These are phyloP conservation scores for Fallopia convolvulus DNA, from an alignment of 148 eudicot genomes.

Conservation along the genomic window DNA sequence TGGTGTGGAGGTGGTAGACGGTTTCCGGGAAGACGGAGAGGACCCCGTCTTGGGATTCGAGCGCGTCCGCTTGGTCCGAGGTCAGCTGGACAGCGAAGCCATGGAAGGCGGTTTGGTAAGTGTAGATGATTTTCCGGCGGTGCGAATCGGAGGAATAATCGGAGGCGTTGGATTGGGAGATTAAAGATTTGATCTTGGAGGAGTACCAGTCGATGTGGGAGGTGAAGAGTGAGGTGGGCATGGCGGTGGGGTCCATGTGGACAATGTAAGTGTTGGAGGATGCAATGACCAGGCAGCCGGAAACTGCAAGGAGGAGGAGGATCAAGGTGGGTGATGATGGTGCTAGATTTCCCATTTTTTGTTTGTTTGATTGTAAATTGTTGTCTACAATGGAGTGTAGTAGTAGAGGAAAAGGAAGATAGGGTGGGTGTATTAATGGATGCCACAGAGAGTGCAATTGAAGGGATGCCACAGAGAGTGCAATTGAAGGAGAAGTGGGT, in stretches of 20 bases:
- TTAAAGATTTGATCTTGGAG: conserved; percentile 43
- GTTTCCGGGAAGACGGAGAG: conserved; percentile 52
- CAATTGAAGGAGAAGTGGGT: too few relatives aligned
- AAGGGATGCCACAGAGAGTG: too few relatives aligned
- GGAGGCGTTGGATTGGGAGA: not conserved
- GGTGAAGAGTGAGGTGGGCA: conserved; percentile 37
- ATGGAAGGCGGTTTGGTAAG: conserved; percentile 62
- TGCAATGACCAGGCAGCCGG: too few relatives aligned
- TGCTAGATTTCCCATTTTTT: too few relatives aligned
- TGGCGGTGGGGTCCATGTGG: conserved; percentile 62
- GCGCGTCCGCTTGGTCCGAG: conserved; percentile 37
- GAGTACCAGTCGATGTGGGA: conserved; percentile 64
- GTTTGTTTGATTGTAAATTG: too few relatives aligned
- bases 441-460: too few relatives aligned
- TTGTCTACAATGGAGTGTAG: too few relatives aligned
- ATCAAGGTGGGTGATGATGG: too few relatives aligned
- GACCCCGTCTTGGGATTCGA: conserved; percentile 32
- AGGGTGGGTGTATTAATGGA: too few relatives aligned
- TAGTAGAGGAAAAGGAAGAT: too few relatives aligned
- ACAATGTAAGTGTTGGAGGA: conserved; percentile 45
- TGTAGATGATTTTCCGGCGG: conserved; percentile 46
- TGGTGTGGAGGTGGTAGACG: conserved; percentile 58
- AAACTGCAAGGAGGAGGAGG: too few relatives aligned
- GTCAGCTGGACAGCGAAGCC: conserved; percentile 75
- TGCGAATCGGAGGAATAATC: too few relatives aligned